Conservation (phyloP, 2,329 filamentous ascomycete genomes). For the Calcarisporium arbuscula region DNA sequence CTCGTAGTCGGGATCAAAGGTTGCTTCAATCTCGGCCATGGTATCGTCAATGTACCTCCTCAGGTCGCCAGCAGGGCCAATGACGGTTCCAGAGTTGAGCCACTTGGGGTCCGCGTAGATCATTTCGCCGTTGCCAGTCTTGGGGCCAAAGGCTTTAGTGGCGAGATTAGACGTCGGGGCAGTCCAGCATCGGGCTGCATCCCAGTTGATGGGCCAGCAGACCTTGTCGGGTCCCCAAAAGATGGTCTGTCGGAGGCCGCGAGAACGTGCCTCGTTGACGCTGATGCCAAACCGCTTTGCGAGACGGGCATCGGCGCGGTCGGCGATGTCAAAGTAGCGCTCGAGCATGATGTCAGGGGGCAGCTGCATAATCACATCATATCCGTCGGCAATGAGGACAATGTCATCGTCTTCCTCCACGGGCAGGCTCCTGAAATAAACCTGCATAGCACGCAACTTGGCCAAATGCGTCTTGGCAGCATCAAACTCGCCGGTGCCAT, state of each 20-base stretch:
- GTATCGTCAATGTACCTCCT: conserved; percentile 19
- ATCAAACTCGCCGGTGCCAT: conserved; percentile 26
- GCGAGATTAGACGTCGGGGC: conserved; percentile 28
- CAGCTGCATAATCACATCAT: conserved; percentile 60
- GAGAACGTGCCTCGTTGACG: conserved; percentile 20
- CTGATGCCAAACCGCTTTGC: conserved; percentile 40
- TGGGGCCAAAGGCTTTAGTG: conserved; percentile 26
- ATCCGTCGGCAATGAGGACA: conserved; percentile 56
- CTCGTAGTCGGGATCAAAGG: conserved; percentile 23
- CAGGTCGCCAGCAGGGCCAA: conserved; percentile 29
- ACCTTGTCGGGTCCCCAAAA: conserved; percentile 40
- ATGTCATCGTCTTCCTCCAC: conserved; percentile 46
- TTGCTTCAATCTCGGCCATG: conserved; percentile 23
- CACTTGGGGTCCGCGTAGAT: conserved; percentile 28
- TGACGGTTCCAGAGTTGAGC: conserved; percentile 41
- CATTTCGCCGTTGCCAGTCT: conserved; percentile 24
- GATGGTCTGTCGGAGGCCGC: conserved; percentile 29
- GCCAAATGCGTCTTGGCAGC: conserved; percentile 30
- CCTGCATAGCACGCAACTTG: conserved; percentile 29
- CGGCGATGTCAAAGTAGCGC: conserved; percentile 51
- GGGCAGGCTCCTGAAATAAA: conserved; percentile 25
- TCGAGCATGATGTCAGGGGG: conserved; percentile 56
- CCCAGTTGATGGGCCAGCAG: conserved; percentile 32
- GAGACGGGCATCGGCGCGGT: conserved; percentile 47
- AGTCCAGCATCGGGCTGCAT: conserved; percentile 32